A percentile compares a stretch with the other conserved stretches of the same genome.
Conservation (phyloP, 129 eudicot species). For the Scalesia atractyloides region DNA sequence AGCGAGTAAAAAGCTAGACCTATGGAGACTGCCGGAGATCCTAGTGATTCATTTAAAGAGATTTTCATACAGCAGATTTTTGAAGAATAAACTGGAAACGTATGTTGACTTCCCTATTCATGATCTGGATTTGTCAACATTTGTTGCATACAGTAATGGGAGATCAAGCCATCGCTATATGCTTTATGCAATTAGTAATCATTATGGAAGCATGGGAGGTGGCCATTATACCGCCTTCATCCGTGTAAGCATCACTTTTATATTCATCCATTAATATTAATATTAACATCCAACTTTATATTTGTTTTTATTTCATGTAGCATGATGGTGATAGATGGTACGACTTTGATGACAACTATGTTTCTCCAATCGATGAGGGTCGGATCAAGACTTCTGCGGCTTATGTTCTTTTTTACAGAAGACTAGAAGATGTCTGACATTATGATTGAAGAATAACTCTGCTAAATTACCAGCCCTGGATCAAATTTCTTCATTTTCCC, state of each 20-base stretch:
- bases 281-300: neutral
- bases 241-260: slow-evolving; percentile 55
- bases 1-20: slow-evolving; percentile 90
- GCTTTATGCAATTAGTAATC: slow-evolving; percentile 96
- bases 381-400: slow-evolving; percentile 90
- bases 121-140: slow-evolving; percentile 73
- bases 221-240: slow-evolving; percentile 97
- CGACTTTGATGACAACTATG: slow-evolving; percentile 85
- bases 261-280: neutral
- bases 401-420: slow-evolving; percentile 84
- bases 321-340: slow-evolving; percentile 89
- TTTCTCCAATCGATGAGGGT: slow-evolving; percentile 72
- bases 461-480: neutral
- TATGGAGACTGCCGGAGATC: slow-evolving; percentile 94
- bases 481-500: slow-evolving; percentile 14
- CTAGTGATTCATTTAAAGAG: slow-evolving; percentile 92
- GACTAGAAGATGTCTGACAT: slow-evolving; percentile 55
- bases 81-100: slow-evolving; percentile 87
- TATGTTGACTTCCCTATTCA: slow-evolving; percentile 80
- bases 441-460: neutral
- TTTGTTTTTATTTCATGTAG: slow-evolving; percentile 41
- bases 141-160: slow-evolving; percentile 57
- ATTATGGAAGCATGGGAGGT: slow-evolving; percentile 97
- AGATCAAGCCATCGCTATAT: slow-evolving; percentile 61
- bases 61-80: slow-evolving; percentile 91